These are phyloP conservation scores for Pythium grandisporangium DNA, from an alignment of 352 stramenopile genomes.

Conservation along the genomic window DNA sequence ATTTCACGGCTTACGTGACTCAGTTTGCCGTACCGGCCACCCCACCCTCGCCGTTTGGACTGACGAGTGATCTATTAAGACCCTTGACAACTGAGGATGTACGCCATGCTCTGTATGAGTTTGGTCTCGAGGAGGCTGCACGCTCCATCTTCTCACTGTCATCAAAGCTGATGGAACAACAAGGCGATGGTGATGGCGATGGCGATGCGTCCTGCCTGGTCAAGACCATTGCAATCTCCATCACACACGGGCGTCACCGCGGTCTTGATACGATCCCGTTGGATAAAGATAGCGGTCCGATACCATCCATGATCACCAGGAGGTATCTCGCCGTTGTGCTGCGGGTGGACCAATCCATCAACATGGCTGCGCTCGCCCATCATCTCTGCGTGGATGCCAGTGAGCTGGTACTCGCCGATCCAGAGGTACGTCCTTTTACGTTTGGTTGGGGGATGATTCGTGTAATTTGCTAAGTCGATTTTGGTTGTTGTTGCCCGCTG, in stretches of 20 bases:
- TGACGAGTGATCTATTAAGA: no score
- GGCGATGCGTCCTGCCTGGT: constrained; percentile 19
- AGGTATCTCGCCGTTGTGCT: constrained; percentile 52
- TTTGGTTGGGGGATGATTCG: no score
- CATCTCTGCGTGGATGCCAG: constrained; percentile 13
- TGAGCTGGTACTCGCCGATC: constrained; percentile 32
- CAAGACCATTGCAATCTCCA: constrained; percentile 58
- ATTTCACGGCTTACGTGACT: constrained; percentile 6
- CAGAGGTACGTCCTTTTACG: constrained; percentile 33
- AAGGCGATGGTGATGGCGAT: constrained; percentile 9
- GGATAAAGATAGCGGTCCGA: neutral
- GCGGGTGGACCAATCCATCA: constrained; percentile 33
- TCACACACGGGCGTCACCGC: no score
- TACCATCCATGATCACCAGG: neutral
- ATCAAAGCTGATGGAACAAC: no score
- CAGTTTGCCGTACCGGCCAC: constrained; percentile 21
- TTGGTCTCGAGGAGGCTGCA: constrained; percentile 10
- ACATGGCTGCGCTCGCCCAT: constrained; percentile 27
- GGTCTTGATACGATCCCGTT: no score
- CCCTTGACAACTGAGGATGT: constrained; percentile 20
- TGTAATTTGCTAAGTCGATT: neutral
- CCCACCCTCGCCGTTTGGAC: no score
- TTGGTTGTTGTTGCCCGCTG: constrained; percentile 3
- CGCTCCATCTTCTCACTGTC: constrained; percentile 16
- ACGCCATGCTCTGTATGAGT: constrained; percentile 15